These are phyloP conservation scores for Amauroascus niger DNA, from an alignment of 2,329 filamentous ascomycete species.

Conservation along the genomic window DNA sequence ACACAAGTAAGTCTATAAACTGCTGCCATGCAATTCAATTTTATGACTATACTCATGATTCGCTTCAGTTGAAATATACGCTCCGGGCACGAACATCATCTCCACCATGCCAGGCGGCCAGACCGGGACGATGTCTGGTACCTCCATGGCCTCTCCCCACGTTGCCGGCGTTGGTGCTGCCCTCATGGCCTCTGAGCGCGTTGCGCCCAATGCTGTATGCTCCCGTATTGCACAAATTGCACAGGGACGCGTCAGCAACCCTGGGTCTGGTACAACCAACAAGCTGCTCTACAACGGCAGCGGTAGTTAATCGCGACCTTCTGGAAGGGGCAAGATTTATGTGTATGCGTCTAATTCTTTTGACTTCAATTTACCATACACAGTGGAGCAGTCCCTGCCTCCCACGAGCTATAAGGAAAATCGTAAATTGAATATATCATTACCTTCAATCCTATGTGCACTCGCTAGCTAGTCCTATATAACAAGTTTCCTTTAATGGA, in stretches of 20 bases:
- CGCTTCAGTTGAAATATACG: conserved; percentile 45
- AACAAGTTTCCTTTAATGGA: too few species aligned
- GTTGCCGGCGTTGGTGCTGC: conserved; percentile 49
- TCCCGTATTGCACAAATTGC: conserved; percentile 47
- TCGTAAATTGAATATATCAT: too few species aligned
- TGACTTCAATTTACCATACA: too few species aligned
- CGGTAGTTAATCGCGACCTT: neutral
- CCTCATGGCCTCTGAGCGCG: conserved; percentile 42
- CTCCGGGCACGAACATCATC: conserved; percentile 46
- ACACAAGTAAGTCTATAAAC: conserved; percentile 25
- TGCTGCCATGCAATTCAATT: conserved; percentile 23
- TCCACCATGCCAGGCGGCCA: conserved; percentile 40
- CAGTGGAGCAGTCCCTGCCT: too few species aligned
- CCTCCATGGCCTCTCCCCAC: conserved; percentile 34
- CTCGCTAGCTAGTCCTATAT: too few species aligned
- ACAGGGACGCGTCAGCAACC: conserved; percentile 19
- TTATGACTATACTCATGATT: conserved; percentile 29
- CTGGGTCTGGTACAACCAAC: conserved; percentile 22
- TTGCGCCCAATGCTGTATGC: conserved; percentile 39
- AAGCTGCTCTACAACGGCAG: conserved; percentile 26
- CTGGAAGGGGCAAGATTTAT: neutral
- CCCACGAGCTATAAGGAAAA: too few species aligned
- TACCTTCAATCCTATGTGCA: too few species aligned
- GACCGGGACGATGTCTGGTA: conserved; percentile 36
- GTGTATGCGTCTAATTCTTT: neutral